Conservation (phyloP, 2,329 filamentous ascomycete genomes). For the Beauveria sp. region DNA sequence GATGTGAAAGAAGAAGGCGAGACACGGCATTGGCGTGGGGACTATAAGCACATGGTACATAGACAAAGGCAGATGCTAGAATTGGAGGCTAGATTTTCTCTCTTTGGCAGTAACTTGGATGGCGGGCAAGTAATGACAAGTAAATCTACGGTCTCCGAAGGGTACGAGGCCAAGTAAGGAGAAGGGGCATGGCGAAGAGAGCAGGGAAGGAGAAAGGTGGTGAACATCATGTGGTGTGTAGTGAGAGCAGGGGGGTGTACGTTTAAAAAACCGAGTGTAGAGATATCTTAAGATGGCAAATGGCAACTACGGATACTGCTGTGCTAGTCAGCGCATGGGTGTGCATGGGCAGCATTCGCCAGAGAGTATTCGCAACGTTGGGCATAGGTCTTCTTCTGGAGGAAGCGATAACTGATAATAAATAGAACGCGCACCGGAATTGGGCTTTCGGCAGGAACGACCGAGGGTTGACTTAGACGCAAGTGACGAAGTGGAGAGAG, state of each 20-base stretch:
- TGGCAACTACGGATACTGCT: not conserved
- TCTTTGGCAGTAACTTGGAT: not conserved
- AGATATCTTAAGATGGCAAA: not conserved
- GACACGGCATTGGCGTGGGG: not conserved
- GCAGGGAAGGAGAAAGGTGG: not conserved
- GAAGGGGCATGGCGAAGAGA: not conserved
- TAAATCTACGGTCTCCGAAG: not conserved
- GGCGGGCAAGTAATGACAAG: not conserved
- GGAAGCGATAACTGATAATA: not conserved
- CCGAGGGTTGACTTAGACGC: constrained; percentile 3
- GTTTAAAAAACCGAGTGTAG: not conserved
- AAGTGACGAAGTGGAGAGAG: constrained; percentile 1
- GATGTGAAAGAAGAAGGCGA: not conserved
- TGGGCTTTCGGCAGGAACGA: constrained; percentile 4
- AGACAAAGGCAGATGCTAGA: not conserved
- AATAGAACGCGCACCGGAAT: not conserved
- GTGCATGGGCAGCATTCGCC: not conserved
- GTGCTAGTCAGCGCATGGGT: not conserved
- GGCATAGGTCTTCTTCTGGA: too few species aligned
- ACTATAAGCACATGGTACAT: not conserved
- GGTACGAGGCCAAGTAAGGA: too few species aligned
- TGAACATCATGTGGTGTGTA: too few species aligned
- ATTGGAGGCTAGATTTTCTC: not conserved
- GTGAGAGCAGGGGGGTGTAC: too few species aligned
- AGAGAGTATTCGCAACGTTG: not conserved